Base-by-base conservation (phyloP, 2,329 filamentous ascomycete species). In the Colletotrichum horii region DNA sequence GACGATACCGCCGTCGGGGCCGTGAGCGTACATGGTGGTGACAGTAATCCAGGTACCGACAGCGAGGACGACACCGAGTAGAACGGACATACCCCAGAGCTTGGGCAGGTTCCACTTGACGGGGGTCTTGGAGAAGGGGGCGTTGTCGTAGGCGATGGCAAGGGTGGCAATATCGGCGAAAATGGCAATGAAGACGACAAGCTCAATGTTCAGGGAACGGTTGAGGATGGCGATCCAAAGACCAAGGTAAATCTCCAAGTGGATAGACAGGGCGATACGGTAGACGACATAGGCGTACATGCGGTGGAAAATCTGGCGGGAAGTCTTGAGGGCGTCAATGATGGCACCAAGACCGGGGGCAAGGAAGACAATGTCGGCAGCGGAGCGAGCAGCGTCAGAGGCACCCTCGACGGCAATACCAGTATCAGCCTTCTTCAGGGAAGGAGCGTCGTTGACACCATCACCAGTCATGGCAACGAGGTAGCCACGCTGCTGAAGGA, bases 281-380 rank as follows among this genome's bases (percentile, higher is more conserved):
- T 98, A 98, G 82, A 98, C 94, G 79, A 98, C 95, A 88, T 98
- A 98, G 76, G 95, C 94, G 88, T 98, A 97, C 95, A 98, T 98
- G 82, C 96, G 95, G 88, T 98, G 95, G 90, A 98, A 98, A 85
- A 98, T 98, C 85, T 97, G 95, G 82, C 96, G 94, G 36, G 95
- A 96, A 79, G 94, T 97, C 89, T 98, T 98, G 80, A 98, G 91
- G 76, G 95, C 95, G 84, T 97, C 95, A 81, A 98, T 97, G 85
- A 98, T 97, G 78, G 95, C 94, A 85, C 95, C 96, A 77, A 98
- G 93, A 89, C 95, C 96, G 71, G 95, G 95, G 80, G 94, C 95
- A 83, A 98, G 92, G 91, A 98, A 98, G 80, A 98, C 95, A 81
- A 98, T 98, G 87, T 98, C 96, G 82, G 96, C 95, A 79, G 95